Evolutionary conservation across 2,329 filamentous ascomycete genomes (phyloP).

Genomic region (Neonectria faginata): DNA sequence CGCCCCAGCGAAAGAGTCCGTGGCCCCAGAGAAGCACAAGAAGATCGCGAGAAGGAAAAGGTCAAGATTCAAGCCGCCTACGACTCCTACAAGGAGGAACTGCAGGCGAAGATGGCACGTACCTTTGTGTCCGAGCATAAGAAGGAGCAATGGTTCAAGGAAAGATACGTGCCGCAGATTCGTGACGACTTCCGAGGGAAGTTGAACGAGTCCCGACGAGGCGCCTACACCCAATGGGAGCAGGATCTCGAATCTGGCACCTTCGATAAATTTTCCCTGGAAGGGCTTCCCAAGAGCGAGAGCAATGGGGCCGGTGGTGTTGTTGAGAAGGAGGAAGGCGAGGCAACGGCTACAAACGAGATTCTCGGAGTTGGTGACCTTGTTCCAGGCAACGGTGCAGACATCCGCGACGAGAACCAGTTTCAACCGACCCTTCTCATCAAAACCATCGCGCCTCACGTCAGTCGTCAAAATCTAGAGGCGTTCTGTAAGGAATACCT

Average conservation of each 20-base stretch:
- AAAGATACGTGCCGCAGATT: constrained; percentile 89
- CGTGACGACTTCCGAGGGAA: constrained; percentile 79
- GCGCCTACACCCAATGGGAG: constrained; percentile 87
- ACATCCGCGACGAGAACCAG: constrained; percentile 88
- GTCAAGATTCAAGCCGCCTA: constrained; percentile 79
- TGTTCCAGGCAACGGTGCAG: constrained; percentile 83
- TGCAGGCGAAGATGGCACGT: constrained; percentile 84
- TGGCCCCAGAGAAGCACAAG: constrained; percentile 73
- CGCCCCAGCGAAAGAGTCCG: constrained; percentile 73
- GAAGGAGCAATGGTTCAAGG: constrained; percentile 97
- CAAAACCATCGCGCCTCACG: constrained; percentile 97
- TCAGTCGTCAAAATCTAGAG: constrained; percentile 93
- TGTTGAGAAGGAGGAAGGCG: constrained; percentile 94
- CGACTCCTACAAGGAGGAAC: constrained; percentile 74
- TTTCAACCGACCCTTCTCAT: constrained; percentile 93
- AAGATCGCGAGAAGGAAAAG: constrained; percentile 83
- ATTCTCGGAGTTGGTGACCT: constrained; percentile 93
- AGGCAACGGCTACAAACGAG: constrained; percentile 90
- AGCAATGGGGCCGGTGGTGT: constrained; percentile 87
- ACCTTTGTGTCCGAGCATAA: constrained; percentile 93
- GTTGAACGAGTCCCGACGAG: constrained; percentile 82
- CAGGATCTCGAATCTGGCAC: constrained; percentile 84
- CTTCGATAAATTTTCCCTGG: constrained; percentile 94
- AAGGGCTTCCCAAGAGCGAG: constrained; percentile 93
- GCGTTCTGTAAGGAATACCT: constrained; percentile 94